Base-by-base conservation (phyloP, 768 basidiomycete genomes). In the Termitomyces sp. region DNA sequence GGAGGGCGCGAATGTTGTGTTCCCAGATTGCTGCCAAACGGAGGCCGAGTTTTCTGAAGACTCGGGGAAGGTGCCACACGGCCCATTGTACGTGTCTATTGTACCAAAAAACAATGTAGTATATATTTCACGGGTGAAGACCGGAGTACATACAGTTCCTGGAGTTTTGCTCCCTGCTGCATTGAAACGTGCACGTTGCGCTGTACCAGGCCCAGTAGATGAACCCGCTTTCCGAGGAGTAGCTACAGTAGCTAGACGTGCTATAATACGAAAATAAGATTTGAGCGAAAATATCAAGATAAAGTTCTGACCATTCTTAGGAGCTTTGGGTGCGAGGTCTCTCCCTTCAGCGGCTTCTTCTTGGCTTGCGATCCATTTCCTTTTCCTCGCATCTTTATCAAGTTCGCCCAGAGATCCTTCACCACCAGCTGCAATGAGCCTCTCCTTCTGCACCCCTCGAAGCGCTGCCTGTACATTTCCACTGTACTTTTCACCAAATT, bases 401-500 rank as follows among this genome's bases (percentile, higher is more conserved):
- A 90, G 85, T 62, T 85, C 86, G 2, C 80, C 79, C 49, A 79
- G 69, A 16, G 78, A 78, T 7, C 78, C 81, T 54, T 79, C 81
- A 22, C 78, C 82, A 28, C 81, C 80, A 33, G 77, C 77, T 22
- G 79, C 79, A 16, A 75, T 78, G 59, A 91, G 75, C 59, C 80
- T 78, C 62, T 89, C 88, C 68, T 81, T 85, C 73, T 89, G 88
- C 53, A 88, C 72, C 2, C 87, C 90, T 61, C 85, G 79, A 62
- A 91, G 73, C 44, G 88, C 89, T 9, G 83, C 84, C 68, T 91
- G 89, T 28, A 91, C 76, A 66, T 91, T 87, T 3, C 89, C 91
- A 56, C 87, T 79, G 73, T 92, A 92, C 69, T 89, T 90, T 62
- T 85, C 83, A 18, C 85, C 87, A 71, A 93, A 91, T 48, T 92